Evolutionary conservation across 108 stramenopile genomes (phyloP), one percentile per base, ranked within the genome.

Genomic region (Chaetoceros muelleri): DNA sequence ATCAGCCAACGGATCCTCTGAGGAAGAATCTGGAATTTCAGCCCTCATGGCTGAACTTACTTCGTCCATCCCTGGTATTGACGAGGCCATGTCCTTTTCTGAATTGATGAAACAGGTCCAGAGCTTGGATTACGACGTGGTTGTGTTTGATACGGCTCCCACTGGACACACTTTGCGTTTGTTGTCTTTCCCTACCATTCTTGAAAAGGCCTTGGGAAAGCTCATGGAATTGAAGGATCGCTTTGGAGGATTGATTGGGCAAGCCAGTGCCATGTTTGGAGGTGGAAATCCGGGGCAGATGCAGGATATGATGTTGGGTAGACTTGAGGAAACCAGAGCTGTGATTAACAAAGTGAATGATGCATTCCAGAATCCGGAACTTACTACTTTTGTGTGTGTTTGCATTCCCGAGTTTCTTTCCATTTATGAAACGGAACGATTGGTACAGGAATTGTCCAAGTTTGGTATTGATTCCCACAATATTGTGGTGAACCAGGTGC

Each of bases 331-430:
- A 65, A 90, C 88, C 8, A 71, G 88, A 25, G 76, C 75, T 30
- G 84, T 94, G 65, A 90, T 94, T 58, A 90, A 90, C 72, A 90
- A 96, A 78, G 95, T 96, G 28, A 95, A 98, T 62, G 77, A 85
- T 46, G 84, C 87, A 55, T 96, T 98, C 75, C 93, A 93, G 72
- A 93, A 99, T 80, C 97, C 96, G 25, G 88, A 94, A 48, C 61
- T 85, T 59, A 98, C 97, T 0, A 99, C 98, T 44, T 99, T 99
- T 72, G 97, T 98, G 17, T 97, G 96, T 69, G 98, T 99, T 27
- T 98, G 96, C 76, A 99, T 99, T 58, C 96, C 98, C 1, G 98
- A 99, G 84, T 99, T 99, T 80, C 73, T 99, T 53, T 96, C 95
- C 56, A 94, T 99, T 55, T 99, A 95, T 69, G 98, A 99, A 72